A percentile compares a stretch with the other conserved stretches of the same genome.
These are phyloP conservation scores for Asterella californica DNA, from an alignment of 225 moss, liverwort and hornwort species.

Conservation along the genomic window DNA sequence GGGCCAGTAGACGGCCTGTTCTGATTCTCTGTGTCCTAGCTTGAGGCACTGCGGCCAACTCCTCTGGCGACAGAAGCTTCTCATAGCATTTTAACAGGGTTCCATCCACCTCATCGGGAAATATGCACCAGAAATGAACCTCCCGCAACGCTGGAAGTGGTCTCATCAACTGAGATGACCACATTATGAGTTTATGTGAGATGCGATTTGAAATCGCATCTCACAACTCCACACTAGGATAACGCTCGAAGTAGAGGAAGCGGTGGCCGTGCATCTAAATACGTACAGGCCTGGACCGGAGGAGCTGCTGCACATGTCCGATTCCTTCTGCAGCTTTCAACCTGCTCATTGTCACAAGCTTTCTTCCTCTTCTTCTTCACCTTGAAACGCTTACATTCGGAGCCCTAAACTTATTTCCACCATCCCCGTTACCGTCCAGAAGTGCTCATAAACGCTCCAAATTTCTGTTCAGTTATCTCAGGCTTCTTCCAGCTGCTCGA, in stretches of 20 bases:
- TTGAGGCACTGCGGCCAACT: constrained; percentile 53
- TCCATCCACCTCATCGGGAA: constrained; percentile 75
- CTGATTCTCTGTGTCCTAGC: constrained; percentile 48
- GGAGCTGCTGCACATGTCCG: background rate
- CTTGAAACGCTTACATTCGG: background rate
- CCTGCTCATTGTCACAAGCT: background rate
- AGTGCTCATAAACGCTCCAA: no score
- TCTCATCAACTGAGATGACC: constrained; percentile 29
- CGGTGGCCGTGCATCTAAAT: background rate
- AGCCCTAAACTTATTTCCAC: background rate
- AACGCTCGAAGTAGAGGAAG: background rate
- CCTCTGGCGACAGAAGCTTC: constrained; percentile 59
- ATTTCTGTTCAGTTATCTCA: no score
- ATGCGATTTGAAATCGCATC: background rate
- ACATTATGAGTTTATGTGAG: no score
- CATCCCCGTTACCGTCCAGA: background rate
- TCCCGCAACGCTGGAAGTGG: constrained; percentile 46
- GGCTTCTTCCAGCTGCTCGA: no score
- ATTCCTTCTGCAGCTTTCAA: background rate
- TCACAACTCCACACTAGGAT: background rate
- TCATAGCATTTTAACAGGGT: constrained; percentile 56
- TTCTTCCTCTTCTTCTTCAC: background rate
- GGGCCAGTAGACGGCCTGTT: constrained; percentile 64
- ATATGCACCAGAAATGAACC: constrained; percentile 88
- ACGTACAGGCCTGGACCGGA: background rate